Evolutionary conservation across 768 basidiomycete species (phyloP), one percentile per base, ranked within the genome.

Genomic region (Leucogyrophana mollusca): DNA sequence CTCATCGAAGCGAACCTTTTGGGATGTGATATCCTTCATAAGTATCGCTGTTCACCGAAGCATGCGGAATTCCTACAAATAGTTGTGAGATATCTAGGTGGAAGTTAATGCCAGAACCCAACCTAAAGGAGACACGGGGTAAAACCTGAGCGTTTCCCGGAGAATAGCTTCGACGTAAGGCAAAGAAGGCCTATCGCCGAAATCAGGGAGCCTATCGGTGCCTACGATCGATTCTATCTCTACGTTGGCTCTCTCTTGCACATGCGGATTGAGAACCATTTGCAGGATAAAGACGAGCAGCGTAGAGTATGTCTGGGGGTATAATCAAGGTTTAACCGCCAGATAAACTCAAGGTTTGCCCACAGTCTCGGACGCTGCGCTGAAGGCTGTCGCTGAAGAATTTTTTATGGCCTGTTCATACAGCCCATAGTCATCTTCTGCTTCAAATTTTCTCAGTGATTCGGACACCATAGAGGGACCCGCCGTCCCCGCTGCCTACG

Each of bases 361-460:
- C 43, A 61, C 54, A 37, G 56, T 51, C 43, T 61, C 61, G 3
- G 58, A 54, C 10, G 51, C 61, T 49, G 27, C 27, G 53, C 53
- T 65, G 46, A 64, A 64, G 18, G 62, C 62, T 4, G 62, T 64
- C 10, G 65, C 62, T 37, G 62, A 65, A 43, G 62, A 57, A 10
- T 54, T 48, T 52, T 67, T 67, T 10, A 64, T 16, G 4, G 60
- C 62, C 27, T 49, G 25, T 43, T 67, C 57, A 35, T 67, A 65
- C 10, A 37, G 38, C 47, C 55, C 60, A 4, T 50, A 48, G 46
- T 49, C 32, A 6, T 46, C 43, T 25, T 46, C 51, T 4, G 47
- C 36, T 3, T 47, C 32, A 25, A 56, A 54, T 17, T 51, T 59
- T n/a, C 43, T 45, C 11, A 65, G 40, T 14, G 65, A 65, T 22